Percentiles rank a stretch among this genome's conserved stretches.
Evolutionary conservation across 208 protist species (phyloP).

Genomic region (Crithidia thermophila): DNA sequence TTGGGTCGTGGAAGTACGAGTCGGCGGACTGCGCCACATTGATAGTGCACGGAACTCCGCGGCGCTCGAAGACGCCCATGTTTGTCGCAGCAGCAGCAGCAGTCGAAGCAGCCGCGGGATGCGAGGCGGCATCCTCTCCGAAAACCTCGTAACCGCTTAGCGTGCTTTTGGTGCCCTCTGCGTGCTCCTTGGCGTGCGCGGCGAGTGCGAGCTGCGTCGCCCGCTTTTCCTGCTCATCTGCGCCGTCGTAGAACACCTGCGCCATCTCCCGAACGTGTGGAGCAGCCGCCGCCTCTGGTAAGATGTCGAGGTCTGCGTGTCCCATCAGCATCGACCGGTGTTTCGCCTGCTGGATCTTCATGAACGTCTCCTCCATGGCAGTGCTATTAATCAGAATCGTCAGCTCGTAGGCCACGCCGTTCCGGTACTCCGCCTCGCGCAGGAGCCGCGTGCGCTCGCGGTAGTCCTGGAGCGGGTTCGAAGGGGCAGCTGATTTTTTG

Average conservation of each 20-base stretch:
- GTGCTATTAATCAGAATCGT: slow-evolving; percentile 76
- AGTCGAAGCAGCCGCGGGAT: neutral
- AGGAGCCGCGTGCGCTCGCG: slow-evolving; percentile 42
- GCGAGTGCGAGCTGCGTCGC: neutral
- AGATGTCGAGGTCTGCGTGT: slow-evolving; percentile 76
- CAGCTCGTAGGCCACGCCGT: slow-evolving; percentile 64
- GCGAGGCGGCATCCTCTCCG: neutral
- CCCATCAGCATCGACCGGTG: slow-evolving; percentile 67
- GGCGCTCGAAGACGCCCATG: slow-evolving; percentile 56
- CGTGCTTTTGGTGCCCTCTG: neutral
- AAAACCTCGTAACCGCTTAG: neutral
- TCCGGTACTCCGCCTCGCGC: slow-evolving; percentile 57
- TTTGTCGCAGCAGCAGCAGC: neutral
- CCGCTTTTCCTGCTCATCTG: slow-evolving; percentile 14
- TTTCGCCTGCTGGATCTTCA: slow-evolving; percentile 63
- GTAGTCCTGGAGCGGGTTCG: slow-evolving; percentile 48
- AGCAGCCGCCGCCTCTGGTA: slow-evolving; percentile 63
- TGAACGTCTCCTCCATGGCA: slow-evolving; percentile 55
- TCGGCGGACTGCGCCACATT: slow-evolving; percentile 65
- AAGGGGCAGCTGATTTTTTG: neutral
- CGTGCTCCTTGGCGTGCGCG: neutral
- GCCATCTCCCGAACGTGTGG: slow-evolving; percentile 70
- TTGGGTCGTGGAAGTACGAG: slow-evolving; percentile 82
- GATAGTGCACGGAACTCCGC: slow-evolving; percentile 46
- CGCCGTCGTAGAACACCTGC: slow-evolving; percentile 61